Evolutionary conservation across 768 basidiomycete species (phyloP).

Genomic region (Hygrocybe coccinea): DNA sequence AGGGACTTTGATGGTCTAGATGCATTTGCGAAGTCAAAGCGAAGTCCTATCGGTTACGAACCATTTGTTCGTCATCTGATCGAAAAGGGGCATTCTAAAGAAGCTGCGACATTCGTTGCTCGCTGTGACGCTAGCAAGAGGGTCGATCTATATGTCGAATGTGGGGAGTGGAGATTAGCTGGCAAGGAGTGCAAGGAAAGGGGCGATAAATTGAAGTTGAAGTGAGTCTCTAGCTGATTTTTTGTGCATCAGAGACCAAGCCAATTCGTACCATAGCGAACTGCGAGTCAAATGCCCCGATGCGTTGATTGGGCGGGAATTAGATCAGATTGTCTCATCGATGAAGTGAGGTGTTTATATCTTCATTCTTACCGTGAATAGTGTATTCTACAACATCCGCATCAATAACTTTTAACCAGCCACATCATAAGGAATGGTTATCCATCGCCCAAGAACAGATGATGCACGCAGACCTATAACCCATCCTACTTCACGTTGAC

Average conservation of each 20-base stretch:
- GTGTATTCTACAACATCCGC: too few relatives aligned
- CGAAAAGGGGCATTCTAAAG: slow-evolving; percentile 64
- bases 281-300: slow-evolving; percentile 74
- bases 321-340: slow-evolving; percentile 56
- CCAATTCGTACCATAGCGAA: slow-evolving; percentile 42
- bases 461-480: too few relatives aligned
- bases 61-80: slow-evolving; percentile 79
- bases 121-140: slow-evolving; percentile 81
- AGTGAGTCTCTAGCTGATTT: slow-evolving; percentile 50
- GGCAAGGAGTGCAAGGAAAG: slow-evolving; percentile 88
- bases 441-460: too few relatives aligned
- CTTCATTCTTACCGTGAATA: too few relatives aligned
- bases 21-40: slow-evolving; percentile 76
- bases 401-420: too few relatives aligned
- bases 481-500: too few relatives aligned
- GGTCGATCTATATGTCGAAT: slow-evolving; percentile 83
- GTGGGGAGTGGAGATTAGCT: slow-evolving; percentile 86
- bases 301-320: slow-evolving; percentile 70
- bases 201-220: slow-evolving; percentile 75
- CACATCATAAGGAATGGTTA: too few relatives aligned
- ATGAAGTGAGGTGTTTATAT: slow-evolving; percentile 36
- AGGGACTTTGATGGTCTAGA: slow-evolving; percentile 87
- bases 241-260: slow-evolving; percentile 8
- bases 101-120: slow-evolving; percentile 73
- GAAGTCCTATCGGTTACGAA: slow-evolving; percentile 95